A percentile compares a stretch with the other conserved stretches of the same genome.
phyloP scores from a whole-genome alignment of 768 basidiomycete species.

The Trametes elegans region DNA sequence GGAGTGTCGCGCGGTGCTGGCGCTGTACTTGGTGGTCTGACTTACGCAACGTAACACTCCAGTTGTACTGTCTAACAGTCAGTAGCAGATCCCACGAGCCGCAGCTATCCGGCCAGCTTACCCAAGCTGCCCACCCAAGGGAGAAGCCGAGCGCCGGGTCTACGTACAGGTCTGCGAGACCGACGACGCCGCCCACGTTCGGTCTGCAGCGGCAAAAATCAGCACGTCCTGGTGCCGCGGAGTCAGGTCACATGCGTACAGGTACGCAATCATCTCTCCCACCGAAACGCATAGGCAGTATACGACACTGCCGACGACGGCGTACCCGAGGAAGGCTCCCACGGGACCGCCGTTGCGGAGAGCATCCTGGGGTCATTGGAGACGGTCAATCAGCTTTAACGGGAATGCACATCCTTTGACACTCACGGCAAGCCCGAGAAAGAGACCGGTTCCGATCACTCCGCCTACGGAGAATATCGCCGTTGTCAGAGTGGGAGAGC shows the following conservation, averaged over 20 bases:
- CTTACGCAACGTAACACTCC: slow-evolving; percentile 30
- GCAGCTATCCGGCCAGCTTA: slow-evolving; percentile 1
- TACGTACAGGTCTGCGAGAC: slow-evolving; percentile 50
- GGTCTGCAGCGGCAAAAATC: slow-evolving; percentile 11
- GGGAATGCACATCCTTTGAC: not conserved
- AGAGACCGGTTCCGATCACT: slow-evolving; percentile 40
- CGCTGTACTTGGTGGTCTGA: too few relatives aligned
- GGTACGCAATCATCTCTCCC: slow-evolving; percentile 37
- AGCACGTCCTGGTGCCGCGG: not conserved
- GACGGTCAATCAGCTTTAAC: not conserved
- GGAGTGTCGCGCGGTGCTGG: too few relatives aligned
- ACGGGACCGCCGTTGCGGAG: slow-evolving; percentile 53
- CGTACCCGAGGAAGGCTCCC: slow-evolving; percentile 48
- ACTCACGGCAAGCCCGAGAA: slow-evolving; percentile 34
- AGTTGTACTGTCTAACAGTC: slow-evolving; percentile 24
- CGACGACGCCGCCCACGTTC: slow-evolving; percentile 31
- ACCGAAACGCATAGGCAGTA: slow-evolving; percentile 35
- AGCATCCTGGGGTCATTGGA: slow-evolving; percentile 21
- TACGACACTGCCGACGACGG: slow-evolving; percentile 39
- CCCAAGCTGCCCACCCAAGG: slow-evolving; percentile 49
- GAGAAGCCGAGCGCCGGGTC: slow-evolving; percentile 48
- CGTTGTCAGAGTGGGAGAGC: not conserved
- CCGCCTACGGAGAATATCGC: slow-evolving; percentile 22
- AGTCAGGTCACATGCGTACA: slow-evolving; percentile 6
- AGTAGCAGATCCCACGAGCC: slow-evolving; percentile 21